Percentiles rank a stretch among this genome's conserved stretches.
Evolutionary conservation across 805 yeast genomes (phyloP).

Genomic region (Millerago galiae): DNA sequence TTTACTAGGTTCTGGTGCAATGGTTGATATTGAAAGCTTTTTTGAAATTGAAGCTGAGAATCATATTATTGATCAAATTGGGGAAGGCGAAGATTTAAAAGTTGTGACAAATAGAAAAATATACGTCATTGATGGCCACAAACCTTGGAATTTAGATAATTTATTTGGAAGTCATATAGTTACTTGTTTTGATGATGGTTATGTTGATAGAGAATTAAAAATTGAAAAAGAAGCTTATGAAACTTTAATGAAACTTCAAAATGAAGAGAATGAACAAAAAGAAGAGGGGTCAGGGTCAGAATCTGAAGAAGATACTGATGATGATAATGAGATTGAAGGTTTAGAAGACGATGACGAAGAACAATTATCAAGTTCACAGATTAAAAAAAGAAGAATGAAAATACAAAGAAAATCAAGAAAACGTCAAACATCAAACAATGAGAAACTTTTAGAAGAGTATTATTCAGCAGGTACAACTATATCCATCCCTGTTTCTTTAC

Average conservation of each 20-base stretch:
- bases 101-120: conserved; percentile 47
- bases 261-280: conserved; percentile 29
- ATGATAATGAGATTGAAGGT: conserved; percentile 23
- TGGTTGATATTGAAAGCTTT: conserved; percentile 75
- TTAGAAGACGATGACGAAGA: conserved; percentile 25
- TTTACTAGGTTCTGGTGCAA: conserved; percentile 89
- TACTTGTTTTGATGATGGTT: conserved; percentile 84
- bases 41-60: conserved; percentile 56
- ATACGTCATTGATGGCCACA: conserved; percentile 82
- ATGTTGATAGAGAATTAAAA: conserved; percentile 49
- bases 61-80: conserved; percentile 25
- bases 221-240: conserved; percentile 59
- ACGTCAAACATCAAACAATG: conserved; percentile 39
- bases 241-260: conserved; percentile 37
- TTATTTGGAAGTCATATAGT: conserved; percentile 76
- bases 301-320: conserved; percentile 28
- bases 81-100: conserved; percentile 19
- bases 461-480: conserved; percentile 80
- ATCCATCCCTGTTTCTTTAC: conserved; percentile 68
- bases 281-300: conserved; percentile 27
- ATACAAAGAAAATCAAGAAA: conserved; percentile 32
- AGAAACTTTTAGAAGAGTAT: conserved; percentile 60
- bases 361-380: conserved; percentile 22
- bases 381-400: conserved; percentile 21
- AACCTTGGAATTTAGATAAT: conserved; percentile 97